These are phyloP conservation scores for Mollisia scopiformis DNA, from an alignment of 2,329 filamentous ascomycete genomes.

Conservation along the genomic window DNA sequence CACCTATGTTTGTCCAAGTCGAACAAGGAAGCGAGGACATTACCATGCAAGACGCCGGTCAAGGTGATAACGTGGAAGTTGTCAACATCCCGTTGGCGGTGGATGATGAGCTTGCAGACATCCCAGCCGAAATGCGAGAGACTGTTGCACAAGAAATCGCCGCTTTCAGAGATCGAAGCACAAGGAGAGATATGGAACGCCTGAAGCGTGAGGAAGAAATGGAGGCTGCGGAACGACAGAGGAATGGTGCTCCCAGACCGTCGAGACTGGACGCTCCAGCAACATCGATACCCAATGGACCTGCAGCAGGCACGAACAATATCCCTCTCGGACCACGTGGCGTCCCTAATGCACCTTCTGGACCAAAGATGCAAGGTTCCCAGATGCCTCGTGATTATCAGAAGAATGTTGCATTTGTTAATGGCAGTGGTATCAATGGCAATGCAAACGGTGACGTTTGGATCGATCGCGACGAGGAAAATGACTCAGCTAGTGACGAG, in stretches of 20 bases:
- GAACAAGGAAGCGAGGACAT: conserved; percentile 69
- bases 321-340: conserved; percentile 76
- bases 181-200: conserved; percentile 84
- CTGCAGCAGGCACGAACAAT: conserved; percentile 68
- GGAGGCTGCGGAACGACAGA: conserved; percentile 79
- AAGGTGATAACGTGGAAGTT: conserved; percentile 74
- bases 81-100: conserved; percentile 85
- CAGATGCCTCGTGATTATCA: conserved; percentile 74
- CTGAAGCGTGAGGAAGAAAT: conserved; percentile 88
- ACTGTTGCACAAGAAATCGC: conserved; percentile 93
- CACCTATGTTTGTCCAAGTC: conserved; percentile 49
- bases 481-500: conserved; percentile 84
- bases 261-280: conserved; percentile 75
- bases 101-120: conserved; percentile 94
- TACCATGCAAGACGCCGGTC: conserved; percentile 66
- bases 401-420: conserved; percentile 80
- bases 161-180: conserved; percentile 91
- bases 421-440: conserved; percentile 71
- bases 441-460: conserved; percentile 46
- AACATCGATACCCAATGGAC: conserved; percentile 54
- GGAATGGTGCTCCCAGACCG: conserved; percentile 66
- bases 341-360: conserved; percentile 75
- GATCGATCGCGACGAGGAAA: conserved; percentile 76
- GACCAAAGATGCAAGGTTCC: conserved; percentile 62
- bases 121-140: conserved; percentile 94